phyloP scores from a whole-genome alignment of 208 protist species.

The Trypanosoma theileri region DNA sequence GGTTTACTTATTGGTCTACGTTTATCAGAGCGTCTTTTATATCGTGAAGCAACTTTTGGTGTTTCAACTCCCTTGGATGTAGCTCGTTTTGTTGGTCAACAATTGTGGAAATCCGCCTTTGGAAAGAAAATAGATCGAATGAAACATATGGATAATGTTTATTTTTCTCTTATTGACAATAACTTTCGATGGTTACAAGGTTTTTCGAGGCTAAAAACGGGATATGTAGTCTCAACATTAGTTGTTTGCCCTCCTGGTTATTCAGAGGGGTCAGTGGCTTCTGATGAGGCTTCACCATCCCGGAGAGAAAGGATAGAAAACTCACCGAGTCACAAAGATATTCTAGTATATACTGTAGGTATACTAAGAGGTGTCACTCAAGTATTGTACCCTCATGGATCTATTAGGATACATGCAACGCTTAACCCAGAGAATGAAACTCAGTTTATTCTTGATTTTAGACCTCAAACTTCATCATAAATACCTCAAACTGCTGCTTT shows the following conservation, averaged over 20 bases:
- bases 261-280: slow-evolving; percentile 4
- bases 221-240: slow-evolving; percentile 35
- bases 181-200: slow-evolving; percentile 71
- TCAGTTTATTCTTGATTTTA: slow-evolving; percentile 71
- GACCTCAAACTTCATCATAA: slow-evolving; percentile 8
- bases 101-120: slow-evolving; percentile 71
- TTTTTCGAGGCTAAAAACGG: slow-evolving; percentile 39
- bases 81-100: slow-evolving; percentile 63
- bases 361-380: slow-evolving; percentile 44
- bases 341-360: slow-evolving; percentile 68
- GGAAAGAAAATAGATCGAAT: slow-evolving; percentile 76
- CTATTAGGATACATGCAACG: slow-evolving; percentile 41
- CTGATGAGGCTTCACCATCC: not conserved
- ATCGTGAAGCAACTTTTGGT: slow-evolving; percentile 62
- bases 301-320: slow-evolving; percentile 12
- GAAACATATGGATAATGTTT: slow-evolving; percentile 61
- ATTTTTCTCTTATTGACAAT: slow-evolving; percentile 56
- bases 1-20: slow-evolving; percentile 64
- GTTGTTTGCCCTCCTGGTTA: slow-evolving; percentile 29
- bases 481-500: too few relatives aligned
- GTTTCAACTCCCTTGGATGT: slow-evolving; percentile 52
- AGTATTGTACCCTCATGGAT: slow-evolving; percentile 37
- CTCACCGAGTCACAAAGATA: slow-evolving; percentile 39
- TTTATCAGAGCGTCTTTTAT: slow-evolving; percentile 71
- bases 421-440: slow-evolving; percentile 62